phyloP scores from a whole-genome alignment of 768 basidiomycete genomes.

The Boletellus emodensis region DNA sequence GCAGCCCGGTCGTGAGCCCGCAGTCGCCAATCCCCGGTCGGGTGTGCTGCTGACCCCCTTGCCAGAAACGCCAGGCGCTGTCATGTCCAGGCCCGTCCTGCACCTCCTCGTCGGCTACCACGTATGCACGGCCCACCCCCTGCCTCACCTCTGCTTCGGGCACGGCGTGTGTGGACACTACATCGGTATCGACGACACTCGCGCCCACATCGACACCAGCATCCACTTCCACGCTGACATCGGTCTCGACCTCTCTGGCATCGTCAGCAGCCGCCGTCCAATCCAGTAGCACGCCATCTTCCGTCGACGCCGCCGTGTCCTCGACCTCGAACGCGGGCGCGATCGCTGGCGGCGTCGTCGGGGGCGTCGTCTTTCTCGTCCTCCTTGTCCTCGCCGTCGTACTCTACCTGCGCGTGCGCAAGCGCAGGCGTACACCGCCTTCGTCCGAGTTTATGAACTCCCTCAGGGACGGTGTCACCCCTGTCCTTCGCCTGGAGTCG shows the following conservation, averaged over 20 bases:
- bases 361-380: constrained; percentile 40
- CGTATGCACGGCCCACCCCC: background rate
- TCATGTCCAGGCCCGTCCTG: background rate
- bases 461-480: constrained; percentile 18
- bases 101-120: background rate
- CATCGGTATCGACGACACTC: too few species aligned
- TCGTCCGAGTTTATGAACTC: constrained; percentile 54
- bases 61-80: constrained; percentile 2
- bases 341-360: constrained; percentile 54
- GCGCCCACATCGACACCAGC: too few species aligned
- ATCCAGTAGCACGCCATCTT: background rate
- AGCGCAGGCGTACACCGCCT: constrained; percentile 44
- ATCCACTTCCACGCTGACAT: too few species aligned
- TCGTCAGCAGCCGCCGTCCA: background rate
- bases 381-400: constrained; percentile 35
- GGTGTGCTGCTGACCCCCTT: constrained; percentile 3
- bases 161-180: too few species aligned
- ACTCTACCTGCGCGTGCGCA: constrained; percentile 40
- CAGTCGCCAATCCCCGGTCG: background rate
- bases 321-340: constrained; percentile 34
- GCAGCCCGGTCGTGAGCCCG: constrained; percentile 1
- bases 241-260: too few species aligned
- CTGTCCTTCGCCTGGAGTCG: constrained; percentile 27
- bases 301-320: constrained; percentile 7
- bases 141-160: too few species aligned